Conservation (phyloP, 768 basidiomycete species). For the Cystofilobasidium ferigula region DNA sequence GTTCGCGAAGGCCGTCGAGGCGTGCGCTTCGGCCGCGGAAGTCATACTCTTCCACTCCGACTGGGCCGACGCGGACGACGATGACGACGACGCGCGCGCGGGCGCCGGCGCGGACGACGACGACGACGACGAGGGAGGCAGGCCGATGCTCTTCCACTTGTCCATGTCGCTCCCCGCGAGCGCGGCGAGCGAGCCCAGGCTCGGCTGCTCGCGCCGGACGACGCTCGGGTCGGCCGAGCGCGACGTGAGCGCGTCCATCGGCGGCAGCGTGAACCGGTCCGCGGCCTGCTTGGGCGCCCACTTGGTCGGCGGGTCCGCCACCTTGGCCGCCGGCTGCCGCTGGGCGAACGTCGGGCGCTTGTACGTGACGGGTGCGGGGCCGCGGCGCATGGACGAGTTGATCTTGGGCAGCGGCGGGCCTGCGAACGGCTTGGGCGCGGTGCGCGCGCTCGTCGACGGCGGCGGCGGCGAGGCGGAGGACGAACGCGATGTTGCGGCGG, state of each 20-base stretch:
- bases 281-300: neutral
- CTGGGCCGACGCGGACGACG: no score
- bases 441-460: no score
- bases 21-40: no score
- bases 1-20: no score
- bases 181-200: neutral
- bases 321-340: neutral
- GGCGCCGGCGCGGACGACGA: no score
- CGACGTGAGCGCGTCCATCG: conserved; percentile 13
- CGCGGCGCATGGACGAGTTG: neutral
- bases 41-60: no score
- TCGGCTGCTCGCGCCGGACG: neutral
- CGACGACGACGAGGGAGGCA: neutral
- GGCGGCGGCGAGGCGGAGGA: neutral
- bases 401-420: neutral
- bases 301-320: neutral
- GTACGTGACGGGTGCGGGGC: neutral
- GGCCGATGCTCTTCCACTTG: neutral
- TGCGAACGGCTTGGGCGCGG: no score
- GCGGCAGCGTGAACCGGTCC: conserved; percentile 17
- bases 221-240: conserved; percentile 11
- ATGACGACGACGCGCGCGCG: neutral
- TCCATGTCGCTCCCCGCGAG: neutral
- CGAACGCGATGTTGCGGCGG: neutral
- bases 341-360: neutral